Evolutionary conservation across 2,329 filamentous ascomycete genomes (phyloP), one percentile per base, ranked within the genome.

Genomic region (Westerdykella sp.): DNA sequence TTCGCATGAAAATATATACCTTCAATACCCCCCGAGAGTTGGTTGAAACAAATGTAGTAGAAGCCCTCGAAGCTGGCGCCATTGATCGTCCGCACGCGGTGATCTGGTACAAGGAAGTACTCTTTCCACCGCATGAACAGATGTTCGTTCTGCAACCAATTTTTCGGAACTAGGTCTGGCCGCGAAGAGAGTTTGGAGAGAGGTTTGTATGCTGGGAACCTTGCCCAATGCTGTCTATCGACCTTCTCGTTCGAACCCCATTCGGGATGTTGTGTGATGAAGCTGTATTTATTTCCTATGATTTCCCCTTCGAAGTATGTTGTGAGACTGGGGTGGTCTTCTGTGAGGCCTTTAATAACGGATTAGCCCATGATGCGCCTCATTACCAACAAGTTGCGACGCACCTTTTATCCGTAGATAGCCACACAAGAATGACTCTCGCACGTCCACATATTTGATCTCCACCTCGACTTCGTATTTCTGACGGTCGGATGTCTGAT

Each of bases 81-180:
- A 28, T 82, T 86, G 48, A 98, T 95, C 10, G 87, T 94, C 48
- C 84, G 80, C 15, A 97, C 89, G 13, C 87, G 80, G 65, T 98
- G 93, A 60, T 98, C 90, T 1, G 93, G 93, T 1, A 98, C 93
- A 1, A 98, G 74, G 59, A 98, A 98, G 59, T 95, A 89, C 63
- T 98, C 93, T 69, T 98, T 98, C 93, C 93, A 98, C 47, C 93
- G 82, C 93, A 98, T 98, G 62, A 96, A 98, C 25, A 98, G 83
- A 64, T 94, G 83, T 55, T 96, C 90, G 50, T 82, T 77, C 62
- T 94, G 85, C 38, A 81, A 79, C 54, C 84, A 80, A 55, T 94
- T 84, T 52, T 72, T 82, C 72, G 72, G 78, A 49, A 73, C 78
- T 56, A 77, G 80, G 53, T 78, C 77, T 21, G 75, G 68, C 40